These are phyloP conservation scores for Arachnopeziza araneosa DNA, from an alignment of 2,329 filamentous ascomycete species.

Conservation along the genomic window DNA sequence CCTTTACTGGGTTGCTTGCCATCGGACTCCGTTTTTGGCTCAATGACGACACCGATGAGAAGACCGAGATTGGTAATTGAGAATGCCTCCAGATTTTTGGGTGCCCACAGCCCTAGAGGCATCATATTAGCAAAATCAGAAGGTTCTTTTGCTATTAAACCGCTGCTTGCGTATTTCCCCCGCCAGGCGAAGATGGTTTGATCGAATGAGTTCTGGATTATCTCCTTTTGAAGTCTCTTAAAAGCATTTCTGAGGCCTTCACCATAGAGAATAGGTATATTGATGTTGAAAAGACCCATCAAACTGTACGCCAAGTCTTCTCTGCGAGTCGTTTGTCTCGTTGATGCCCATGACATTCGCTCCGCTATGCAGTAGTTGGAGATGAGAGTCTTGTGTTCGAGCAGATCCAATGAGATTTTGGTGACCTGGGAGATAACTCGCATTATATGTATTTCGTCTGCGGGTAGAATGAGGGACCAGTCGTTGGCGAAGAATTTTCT, in stretches of 20 bases:
- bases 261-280: constrained; percentile 35
- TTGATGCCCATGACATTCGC: constrained; percentile 34
- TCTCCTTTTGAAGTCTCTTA: constrained; percentile 32
- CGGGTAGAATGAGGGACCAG: constrained; percentile 2
- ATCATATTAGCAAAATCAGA: too few species aligned
- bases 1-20: too few species aligned
- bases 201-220: constrained; percentile 31
- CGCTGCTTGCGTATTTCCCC: too few species aligned
- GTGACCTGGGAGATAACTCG: neutral
- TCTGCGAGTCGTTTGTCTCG: constrained; percentile 25
- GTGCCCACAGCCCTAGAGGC: too few species aligned
- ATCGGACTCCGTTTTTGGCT: too few species aligned
- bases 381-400: neutral
- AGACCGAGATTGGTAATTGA: too few species aligned
- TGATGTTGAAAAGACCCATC: constrained; percentile 33
- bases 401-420: neutral
- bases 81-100: too few species aligned
- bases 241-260: constrained; percentile 32
- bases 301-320: constrained; percentile 35
- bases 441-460: neutral
- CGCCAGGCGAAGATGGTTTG: constrained; percentile 32
- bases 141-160: too few species aligned
- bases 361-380: constrained; percentile 25
- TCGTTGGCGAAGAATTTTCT: constrained; percentile 22
- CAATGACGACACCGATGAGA: too few species aligned